Base-by-base conservation (phyloP, 2,329 filamentous ascomycete genomes). In the Cadophora malorum region DNA sequence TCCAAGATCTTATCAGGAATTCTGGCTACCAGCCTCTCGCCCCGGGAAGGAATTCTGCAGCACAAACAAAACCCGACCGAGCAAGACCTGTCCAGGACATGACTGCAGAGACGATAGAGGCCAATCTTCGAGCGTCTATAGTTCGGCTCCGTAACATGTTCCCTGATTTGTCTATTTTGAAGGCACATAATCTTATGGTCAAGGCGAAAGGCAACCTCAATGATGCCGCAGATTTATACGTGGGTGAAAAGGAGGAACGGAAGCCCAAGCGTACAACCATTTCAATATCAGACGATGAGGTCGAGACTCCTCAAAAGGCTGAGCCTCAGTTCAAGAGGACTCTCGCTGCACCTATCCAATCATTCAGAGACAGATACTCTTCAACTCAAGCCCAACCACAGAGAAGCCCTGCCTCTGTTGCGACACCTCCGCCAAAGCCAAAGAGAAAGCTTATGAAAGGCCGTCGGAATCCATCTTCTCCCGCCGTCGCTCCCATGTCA, bases 281-380 rank as follows among this genome's bases (percentile, higher is more conserved):
- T 14, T 72, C 73, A 35, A 71, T 71, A 69, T 35, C 77, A 69
- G 74, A 84, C 72, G 76, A 83, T 68, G 73, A 77, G 64, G 58
- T 76, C 67, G 67, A 75, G 66, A 56, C 68, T 45, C 31, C 71
- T 45, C 74, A 76, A 66, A 77, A 76, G 75, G 66, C 66, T 52
- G 86, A 85, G 72, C 79, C 81, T 63, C 79, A 80, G n/a, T 84
- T 83, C 56, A 85, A 85, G 77, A 84, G 86, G 70, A 80, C 83
- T 61, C 81, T 89, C 38, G 85, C 86, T 70, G 81, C 81, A 12
- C 84, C 84, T 6, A 81, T 81, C 16, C 83, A 83, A 67, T 83
- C 80, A 6, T 87, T 92, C 66, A 83, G 86, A 68, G 83, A 89
- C 69, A 88, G 86, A 74, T 90, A 85, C 81, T 80, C 82, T 16